Conservation (phyloP, 495 filamentous ascomycete genomes). For the Xylaria intraflava region DNA sequence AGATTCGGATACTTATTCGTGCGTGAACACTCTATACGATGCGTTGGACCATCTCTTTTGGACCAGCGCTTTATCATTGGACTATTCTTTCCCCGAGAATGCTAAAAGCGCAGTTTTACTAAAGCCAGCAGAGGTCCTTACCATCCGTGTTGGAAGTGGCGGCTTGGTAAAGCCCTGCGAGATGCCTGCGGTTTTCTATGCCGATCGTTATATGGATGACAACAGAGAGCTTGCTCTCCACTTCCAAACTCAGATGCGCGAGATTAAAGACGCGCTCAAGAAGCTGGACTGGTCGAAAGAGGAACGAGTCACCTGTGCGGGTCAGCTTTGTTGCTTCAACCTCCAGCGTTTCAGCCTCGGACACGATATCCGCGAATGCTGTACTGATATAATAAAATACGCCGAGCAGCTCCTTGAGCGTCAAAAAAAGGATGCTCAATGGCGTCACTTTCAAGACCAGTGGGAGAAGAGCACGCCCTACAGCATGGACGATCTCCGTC, state of each 20-base stretch:
- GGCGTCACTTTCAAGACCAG: constrained; percentile 16
- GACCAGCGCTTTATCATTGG: constrained; percentile 30
- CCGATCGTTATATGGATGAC: constrained; percentile 66
- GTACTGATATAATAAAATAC: constrained; percentile 15
- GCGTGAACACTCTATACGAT: constrained; percentile 58
- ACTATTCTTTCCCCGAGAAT: constrained; percentile 31
- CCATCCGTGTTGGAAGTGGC: constrained; percentile 48
- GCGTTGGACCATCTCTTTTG: constrained; percentile 64
- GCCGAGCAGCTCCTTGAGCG: constrained; percentile 16
- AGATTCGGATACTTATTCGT: constrained; percentile 17
- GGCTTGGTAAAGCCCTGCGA: constrained; percentile 47
- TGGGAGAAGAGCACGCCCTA: constrained; percentile 11
- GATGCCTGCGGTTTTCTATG: constrained; percentile 65
- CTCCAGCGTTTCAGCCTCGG: constrained; percentile 14
- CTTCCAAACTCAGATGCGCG: constrained; percentile 33
- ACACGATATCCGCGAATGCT: constrained; percentile 19
- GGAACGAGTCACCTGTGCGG: constrained; percentile 10
- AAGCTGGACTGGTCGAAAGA: constrained; percentile 1
- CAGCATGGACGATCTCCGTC: constrained; percentile 20
- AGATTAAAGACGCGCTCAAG: constrained; percentile 14
- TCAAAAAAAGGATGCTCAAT: constrained; percentile 20
- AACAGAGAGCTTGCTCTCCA: constrained; percentile 44
- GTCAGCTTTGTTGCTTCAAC: constrained; percentile 14
- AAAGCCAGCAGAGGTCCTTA: constrained; percentile 62
- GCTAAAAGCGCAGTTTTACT: constrained; percentile 43